A percentile compares a stretch with the other conserved stretches of the same genome.
Evolutionary conservation across 1,284 basidiomycete species (phyloP).

Genomic region (Athelia psychrophila): DNA sequence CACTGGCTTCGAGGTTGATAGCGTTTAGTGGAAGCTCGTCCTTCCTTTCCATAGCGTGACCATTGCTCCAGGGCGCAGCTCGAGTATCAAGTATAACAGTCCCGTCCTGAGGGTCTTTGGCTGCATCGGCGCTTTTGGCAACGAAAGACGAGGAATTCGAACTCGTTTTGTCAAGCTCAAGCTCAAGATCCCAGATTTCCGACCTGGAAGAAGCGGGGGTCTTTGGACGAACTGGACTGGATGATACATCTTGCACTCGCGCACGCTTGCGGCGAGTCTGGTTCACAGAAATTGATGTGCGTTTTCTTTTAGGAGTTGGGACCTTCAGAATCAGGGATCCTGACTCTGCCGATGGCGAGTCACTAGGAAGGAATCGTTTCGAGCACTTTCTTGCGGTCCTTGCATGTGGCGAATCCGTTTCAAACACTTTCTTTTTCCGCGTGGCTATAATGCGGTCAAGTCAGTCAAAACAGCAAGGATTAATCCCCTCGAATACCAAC

Average conservation of each 20-base stretch:
- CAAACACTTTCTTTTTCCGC: too few species aligned
- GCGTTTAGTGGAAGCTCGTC: too few species aligned
- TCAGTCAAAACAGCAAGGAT: too few species aligned
- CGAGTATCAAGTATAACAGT: slow-evolving; percentile 23
- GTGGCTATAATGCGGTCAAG: too few species aligned
- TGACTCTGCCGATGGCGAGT: slow-evolving; percentile 2
- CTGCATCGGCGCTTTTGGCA: background rate
- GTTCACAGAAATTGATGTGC: too few species aligned
- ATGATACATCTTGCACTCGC: background rate
- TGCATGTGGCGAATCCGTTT: too few species aligned
- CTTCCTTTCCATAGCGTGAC: too few species aligned
- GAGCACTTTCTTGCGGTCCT: too few species aligned
- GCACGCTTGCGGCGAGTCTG: too few species aligned
- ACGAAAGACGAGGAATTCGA: background rate
- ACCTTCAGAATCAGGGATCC: background rate
- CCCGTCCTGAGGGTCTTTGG: background rate
- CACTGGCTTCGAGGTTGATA: background rate
- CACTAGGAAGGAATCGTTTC: background rate
- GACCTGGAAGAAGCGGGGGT: slow-evolving; percentile 33
- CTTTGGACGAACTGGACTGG: background rate
- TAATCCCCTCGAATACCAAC: background rate
- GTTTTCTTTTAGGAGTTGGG: too few species aligned
- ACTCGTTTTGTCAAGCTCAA: slow-evolving; percentile 24
- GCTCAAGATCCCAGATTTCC: slow-evolving; percentile 67
- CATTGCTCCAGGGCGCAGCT: background rate